A percentile compares a stretch with the other conserved stretches of the same genome.
These are phyloP conservation scores for Phaeoacremonium minimum DNA, from an alignment of 2,329 filamentous ascomycete species.

Conservation along the genomic window DNA sequence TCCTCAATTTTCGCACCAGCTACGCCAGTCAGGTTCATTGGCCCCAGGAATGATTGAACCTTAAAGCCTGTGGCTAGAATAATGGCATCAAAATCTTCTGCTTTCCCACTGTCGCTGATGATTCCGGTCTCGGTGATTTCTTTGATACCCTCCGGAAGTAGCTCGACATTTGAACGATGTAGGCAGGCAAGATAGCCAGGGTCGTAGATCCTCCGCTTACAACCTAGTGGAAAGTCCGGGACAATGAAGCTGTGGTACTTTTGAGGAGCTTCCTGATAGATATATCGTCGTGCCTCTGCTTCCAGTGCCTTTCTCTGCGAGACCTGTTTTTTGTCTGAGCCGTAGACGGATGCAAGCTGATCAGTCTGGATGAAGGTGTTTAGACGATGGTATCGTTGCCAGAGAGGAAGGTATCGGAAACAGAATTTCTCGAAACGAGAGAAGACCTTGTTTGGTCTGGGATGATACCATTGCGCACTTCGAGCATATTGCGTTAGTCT, in stretches of 20 bases:
- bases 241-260: constrained; percentile 23
- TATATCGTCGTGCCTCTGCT: constrained; percentile 17
- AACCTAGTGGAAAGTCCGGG: constrained; percentile 25
- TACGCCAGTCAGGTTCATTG: constrained; percentile 19
- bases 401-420: constrained; percentile 16
- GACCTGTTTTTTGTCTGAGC: neutral
- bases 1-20: constrained; percentile 15
- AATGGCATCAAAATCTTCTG: constrained; percentile 18
- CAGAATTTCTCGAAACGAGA: constrained; percentile 10
- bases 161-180: constrained; percentile 21
- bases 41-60: constrained; percentile 16
- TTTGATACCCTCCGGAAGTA: constrained; percentile 17
- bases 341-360: constrained; percentile 13
- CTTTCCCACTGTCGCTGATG: constrained; percentile 10
- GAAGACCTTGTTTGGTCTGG: constrained; percentile 12
- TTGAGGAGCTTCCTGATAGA: constrained; percentile 15
- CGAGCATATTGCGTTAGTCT: constrained; percentile 18
- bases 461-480: constrained; percentile 15
- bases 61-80: constrained; percentile 21
- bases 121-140: constrained; percentile 19
- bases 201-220: constrained; percentile 29
- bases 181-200: constrained; percentile 24
- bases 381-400: constrained; percentile 9
- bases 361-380: constrained; percentile 14
- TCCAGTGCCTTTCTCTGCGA: too few species aligned